A percentile compares a stretch with the other conserved stretches of the same genome.
These are phyloP conservation scores for Rutstroemia sydowiana DNA, from an alignment of 2,329 filamentous ascomycete species.

Conservation along the genomic window DNA sequence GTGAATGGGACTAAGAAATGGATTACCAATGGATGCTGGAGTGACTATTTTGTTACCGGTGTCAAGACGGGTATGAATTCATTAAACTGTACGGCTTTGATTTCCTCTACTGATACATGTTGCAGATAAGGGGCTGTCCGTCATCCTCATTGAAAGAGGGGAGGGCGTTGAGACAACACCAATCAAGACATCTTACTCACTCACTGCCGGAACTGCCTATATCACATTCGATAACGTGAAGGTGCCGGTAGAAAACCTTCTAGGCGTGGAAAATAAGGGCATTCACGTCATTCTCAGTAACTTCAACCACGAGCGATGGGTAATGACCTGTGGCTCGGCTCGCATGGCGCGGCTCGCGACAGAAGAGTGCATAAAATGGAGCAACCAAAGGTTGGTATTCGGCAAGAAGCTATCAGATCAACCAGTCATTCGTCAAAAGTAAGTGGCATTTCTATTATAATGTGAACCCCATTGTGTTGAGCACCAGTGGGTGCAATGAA, in stretches of 20 bases:
- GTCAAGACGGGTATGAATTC: constrained; percentile 50
- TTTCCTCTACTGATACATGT: neutral
- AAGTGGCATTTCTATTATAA: constrained; percentile 26
- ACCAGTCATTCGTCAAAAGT: constrained; percentile 77
- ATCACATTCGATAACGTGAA: constrained; percentile 83
- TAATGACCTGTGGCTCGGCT: constrained; percentile 56
- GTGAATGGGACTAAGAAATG: constrained; percentile 77
- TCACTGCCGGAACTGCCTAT: constrained; percentile 45
- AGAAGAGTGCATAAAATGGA: constrained; percentile 83
- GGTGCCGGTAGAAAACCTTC: constrained; percentile 69
- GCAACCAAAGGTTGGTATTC: constrained; percentile 79
- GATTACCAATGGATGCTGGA: constrained; percentile 77
- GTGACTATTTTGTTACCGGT: constrained; percentile 76
- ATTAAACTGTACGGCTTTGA: neutral
- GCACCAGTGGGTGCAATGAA: too few species aligned
- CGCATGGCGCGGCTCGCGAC: constrained; percentile 62
- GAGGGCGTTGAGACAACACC: constrained; percentile 69
- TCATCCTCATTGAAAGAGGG: constrained; percentile 66
- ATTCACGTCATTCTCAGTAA: constrained; percentile 79
- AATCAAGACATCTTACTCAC: constrained; percentile 77
- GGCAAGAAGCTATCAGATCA: constrained; percentile 76
- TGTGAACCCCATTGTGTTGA: too few species aligned
- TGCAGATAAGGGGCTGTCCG: constrained; percentile 63
- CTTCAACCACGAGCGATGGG: constrained; percentile 83
- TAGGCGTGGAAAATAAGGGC: constrained; percentile 79